Evolutionary conservation across 306 rosid genomes (phyloP).

Genomic region (Begonia fuchsioides): DNA sequence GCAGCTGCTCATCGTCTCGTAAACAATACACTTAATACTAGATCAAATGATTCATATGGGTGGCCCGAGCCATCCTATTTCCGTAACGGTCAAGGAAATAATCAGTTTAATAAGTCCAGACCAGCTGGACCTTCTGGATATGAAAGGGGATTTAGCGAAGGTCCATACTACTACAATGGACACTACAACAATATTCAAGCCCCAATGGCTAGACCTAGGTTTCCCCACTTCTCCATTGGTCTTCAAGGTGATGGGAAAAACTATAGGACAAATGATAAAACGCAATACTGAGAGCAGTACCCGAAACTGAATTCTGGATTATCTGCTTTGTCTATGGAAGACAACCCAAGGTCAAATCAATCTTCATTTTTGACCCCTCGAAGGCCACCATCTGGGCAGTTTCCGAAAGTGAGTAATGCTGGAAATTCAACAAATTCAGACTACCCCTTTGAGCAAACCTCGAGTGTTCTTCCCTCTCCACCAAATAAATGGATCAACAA

Average conservation of each 20-base stretch:
- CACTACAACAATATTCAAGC: constrained; percentile 43
- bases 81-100: constrained; percentile 22
- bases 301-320: constrained; percentile 13
- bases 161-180: constrained; percentile 26
- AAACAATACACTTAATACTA: constrained; percentile 49
- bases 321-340: constrained; percentile 18
- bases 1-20: constrained; percentile 97
- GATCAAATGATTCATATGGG: constrained; percentile 30
- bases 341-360: constrained; percentile 8
- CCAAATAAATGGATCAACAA: constrained; percentile 77
- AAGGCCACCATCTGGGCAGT: constrained; percentile 2
- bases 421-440: constrained; percentile 29
- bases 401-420: constrained; percentile 21
- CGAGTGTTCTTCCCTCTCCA: constrained; percentile 50
- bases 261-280: constrained; percentile 13
- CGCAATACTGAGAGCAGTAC: constrained; percentile 17
- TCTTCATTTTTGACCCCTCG: constrained; percentile 3
- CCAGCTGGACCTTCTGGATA: constrained; percentile 60
- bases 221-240: constrained; percentile 40
- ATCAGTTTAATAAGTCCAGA: constrained; percentile 34
- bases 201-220: constrained; percentile 35
- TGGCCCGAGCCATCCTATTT: constrained; percentile 30
- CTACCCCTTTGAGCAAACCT: constrained; percentile 27
- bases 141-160: constrained; percentile 53
- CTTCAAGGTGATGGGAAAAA: constrained; percentile 45